Evolutionary conservation across 1,284 basidiomycete species (phyloP).

Genomic region (Cutaneotrichosporon curvatum): DNA sequence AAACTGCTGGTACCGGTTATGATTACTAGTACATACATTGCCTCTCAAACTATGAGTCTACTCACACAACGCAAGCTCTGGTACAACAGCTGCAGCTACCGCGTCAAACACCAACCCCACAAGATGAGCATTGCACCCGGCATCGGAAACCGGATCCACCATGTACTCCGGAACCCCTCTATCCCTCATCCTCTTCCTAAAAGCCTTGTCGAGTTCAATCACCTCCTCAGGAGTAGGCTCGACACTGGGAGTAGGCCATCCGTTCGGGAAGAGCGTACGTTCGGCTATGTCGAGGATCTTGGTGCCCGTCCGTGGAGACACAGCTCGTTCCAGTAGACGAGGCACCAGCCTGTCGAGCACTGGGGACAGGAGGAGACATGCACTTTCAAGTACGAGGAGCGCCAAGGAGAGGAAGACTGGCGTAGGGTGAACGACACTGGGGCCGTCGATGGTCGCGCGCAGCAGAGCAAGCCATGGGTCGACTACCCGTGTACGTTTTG

Average conservation of each 20-base stretch:
- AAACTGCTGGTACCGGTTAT: too few relatives aligned
- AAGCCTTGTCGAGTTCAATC: background rate
- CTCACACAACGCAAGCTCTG: conserved; percentile 20
- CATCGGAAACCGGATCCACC: conserved; percentile 27
- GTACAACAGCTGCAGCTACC: conserved; percentile 24
- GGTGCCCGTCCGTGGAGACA: conserved; percentile 19
- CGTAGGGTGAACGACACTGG: background rate
- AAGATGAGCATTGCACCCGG: conserved; percentile 38
- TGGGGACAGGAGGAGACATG: conserved; percentile 8
- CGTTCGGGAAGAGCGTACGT: conserved; percentile 37
- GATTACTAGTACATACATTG: too few relatives aligned
- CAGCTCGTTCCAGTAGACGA: conserved; percentile 17
- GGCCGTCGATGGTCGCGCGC: conserved; percentile 5
- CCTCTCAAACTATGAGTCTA: too few relatives aligned
- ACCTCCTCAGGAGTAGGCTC: conserved; percentile 38
- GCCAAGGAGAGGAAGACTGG: conserved; percentile 22
- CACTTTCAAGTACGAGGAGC: background rate
- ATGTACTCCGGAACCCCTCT: conserved; percentile 1
- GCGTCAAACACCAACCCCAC: conserved; percentile 32
- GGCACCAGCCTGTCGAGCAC: conserved; percentile 34
- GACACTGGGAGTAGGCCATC: conserved; percentile 32
- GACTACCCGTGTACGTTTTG: conserved; percentile 8
- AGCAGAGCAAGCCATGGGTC: conserved; percentile 18
- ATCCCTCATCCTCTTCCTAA: background rate
- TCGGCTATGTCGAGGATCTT: conserved; percentile 25